Evolutionary conservation across 2,329 filamentous ascomycete species (phyloP).

Genomic region (Shiraia sp.): DNA sequence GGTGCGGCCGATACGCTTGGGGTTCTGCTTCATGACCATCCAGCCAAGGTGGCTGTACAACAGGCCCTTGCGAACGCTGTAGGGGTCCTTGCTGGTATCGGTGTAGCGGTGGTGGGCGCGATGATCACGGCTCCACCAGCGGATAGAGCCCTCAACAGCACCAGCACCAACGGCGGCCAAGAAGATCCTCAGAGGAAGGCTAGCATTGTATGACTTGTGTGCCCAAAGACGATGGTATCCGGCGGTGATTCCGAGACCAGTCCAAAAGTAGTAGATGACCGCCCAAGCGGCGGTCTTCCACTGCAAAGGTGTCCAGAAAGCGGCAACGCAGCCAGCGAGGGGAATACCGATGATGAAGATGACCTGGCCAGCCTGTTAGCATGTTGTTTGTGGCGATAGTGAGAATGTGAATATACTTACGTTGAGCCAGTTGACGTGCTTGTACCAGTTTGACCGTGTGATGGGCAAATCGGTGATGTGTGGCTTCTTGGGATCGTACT

Average conservation of each 20-base stretch:
- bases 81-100: slow-evolving; percentile 58
- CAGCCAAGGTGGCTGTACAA: slow-evolving; percentile 57
- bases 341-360: slow-evolving; percentile 80
- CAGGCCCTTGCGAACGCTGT: slow-evolving; percentile 57
- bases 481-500: slow-evolving; percentile 70
- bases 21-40: slow-evolving; percentile 61
- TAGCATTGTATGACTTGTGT: slow-evolving; percentile 54
- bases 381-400: no score
- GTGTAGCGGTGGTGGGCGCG: slow-evolving; percentile 58
- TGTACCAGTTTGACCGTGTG: slow-evolving; percentile 82
- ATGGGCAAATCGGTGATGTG: slow-evolving; percentile 86
- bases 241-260: slow-evolving; percentile 65
- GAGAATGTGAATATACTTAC: slow-evolving; percentile 48
- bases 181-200: slow-evolving; percentile 52
- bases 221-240: slow-evolving; percentile 77
- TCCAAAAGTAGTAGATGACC: slow-evolving; percentile 82
- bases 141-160: slow-evolving; percentile 55
- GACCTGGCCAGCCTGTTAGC: slow-evolving; percentile 62
- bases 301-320: slow-evolving; percentile 79
- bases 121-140: slow-evolving; percentile 57
- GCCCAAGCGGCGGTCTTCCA: slow-evolving; percentile 75
- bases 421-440: slow-evolving; percentile 95
- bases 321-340: slow-evolving; percentile 70
- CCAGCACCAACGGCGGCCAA: slow-evolving; percentile 54
- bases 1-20: slow-evolving; percentile 56